Evolutionary conservation across 2,329 filamentous ascomycete genomes (phyloP), one percentile per base, ranked within the genome.

Genomic region (Niveomyces coronatus): DNA sequence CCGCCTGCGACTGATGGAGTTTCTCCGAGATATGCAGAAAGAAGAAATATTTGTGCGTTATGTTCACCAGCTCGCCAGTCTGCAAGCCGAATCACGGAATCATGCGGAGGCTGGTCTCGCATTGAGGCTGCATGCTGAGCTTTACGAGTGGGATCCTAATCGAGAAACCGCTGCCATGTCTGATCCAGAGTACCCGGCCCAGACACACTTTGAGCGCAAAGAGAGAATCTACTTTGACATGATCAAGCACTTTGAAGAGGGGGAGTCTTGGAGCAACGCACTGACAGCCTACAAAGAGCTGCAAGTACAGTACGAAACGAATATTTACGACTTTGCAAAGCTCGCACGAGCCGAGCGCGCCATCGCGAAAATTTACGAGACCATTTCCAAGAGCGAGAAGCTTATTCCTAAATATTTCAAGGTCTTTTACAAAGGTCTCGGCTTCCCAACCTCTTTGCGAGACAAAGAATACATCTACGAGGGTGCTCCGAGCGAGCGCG

Each of bases 41-140:
- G 87, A 94, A 56, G 88, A 95, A 52, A 94, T 95, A 41, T 96
- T 94, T 58, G 83, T 94, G 46, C 82, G 87, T 47, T 95, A 96
- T 52, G 88, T 96, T 11, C 89, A 96, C 54, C 87, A 95, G 57
- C 71, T 96, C 15, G 85, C 87, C 3, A 67, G 77, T 27, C 67
- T 91, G 10, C 89, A 96, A 56, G 71, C 74, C 8, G 74, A 80
- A 28, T 74, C 82, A 4, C 71, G 82, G 41, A 91, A 94, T 50
- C 76, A 80, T 45, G 84, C 86, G 0, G 88, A 95, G 60, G 89
- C 89, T 11, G 91, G 87, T 10, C 70, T 96, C 45, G 87, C 88
- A 4, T 70, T 96, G 26, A 81, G 86, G 28, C 74, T 96, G 39
- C 91, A 96, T 56, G 88, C 89, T 2, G 88, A 95, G 47, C 68